A percentile compares a stretch with the other conserved stretches of the same genome.
Evolutionary conservation across 257 asterid species (phyloP).

Genomic region (Leptodermis oblonga): DNA sequence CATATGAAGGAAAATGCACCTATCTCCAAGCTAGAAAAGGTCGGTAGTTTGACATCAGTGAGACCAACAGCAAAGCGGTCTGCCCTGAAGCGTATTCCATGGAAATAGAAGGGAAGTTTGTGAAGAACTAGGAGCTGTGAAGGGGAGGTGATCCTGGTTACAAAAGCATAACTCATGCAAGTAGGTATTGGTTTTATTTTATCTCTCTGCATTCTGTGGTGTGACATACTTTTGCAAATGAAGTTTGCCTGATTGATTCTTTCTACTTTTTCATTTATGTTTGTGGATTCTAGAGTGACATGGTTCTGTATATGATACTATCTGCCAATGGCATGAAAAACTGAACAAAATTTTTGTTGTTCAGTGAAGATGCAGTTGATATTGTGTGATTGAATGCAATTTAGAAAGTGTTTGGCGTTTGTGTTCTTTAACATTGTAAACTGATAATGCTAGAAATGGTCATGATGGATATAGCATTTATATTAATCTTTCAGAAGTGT

Average conservation of each 20-base stretch:
- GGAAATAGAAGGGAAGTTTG: conserved; percentile 24
- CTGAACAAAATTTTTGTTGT: not conserved
- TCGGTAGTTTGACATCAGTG: conserved; percentile 35
- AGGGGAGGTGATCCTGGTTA: not conserved
- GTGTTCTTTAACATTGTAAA: too few relatives aligned
- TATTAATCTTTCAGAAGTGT: not conserved
- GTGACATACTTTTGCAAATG: too few relatives aligned
- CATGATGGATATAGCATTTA: too few relatives aligned
- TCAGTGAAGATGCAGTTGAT: not conserved
- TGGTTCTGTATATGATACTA: not conserved
- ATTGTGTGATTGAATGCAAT: not conserved
- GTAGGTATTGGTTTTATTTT: conserved; percentile 15
- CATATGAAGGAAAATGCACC: conserved; percentile 63
- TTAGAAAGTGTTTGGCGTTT: not conserved
- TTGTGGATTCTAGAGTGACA: not conserved
- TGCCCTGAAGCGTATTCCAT: conserved; percentile 43
- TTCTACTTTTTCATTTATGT: not conserved
- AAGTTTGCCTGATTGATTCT: too few relatives aligned
- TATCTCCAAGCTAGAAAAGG: conserved; percentile 26
- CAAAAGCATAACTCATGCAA: conserved; percentile 49
- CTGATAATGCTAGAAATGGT: not conserved
- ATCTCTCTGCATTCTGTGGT: too few relatives aligned
- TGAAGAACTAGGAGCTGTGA: not conserved
- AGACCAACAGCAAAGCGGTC: conserved; percentile 55
- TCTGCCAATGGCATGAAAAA: not conserved